Evolutionary conservation across 441 rosid genomes (phyloP), one percentile per base, ranked within the genome.

Genomic region (Theobroma grandiflorum): DNA sequence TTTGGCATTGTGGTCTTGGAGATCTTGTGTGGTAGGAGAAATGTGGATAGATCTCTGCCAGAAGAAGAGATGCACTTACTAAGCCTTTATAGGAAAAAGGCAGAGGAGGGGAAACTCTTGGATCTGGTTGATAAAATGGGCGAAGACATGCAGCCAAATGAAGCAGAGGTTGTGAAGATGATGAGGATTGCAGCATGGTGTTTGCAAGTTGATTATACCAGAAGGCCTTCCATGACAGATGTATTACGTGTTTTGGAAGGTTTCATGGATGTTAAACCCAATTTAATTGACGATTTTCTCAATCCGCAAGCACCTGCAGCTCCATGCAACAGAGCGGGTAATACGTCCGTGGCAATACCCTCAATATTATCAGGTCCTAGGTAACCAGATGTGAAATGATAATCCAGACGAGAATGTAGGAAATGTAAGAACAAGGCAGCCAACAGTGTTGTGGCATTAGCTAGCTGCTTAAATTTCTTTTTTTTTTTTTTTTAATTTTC

Each of bases 1-100:
- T 85, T 82, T 43, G 85, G 87, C 18, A 66, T 82, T 69, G 84
- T 85, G 2, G 62, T 70, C 20, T 50, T 82, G n/a, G 85, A 85
- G 31, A 49, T 85, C 49, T 69, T 82, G 0, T 66, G 80, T 59
- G 83, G 82, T 4, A 62, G 87, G 8, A 85, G 52, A 68, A 75
- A 76, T 53, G 43, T 82, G 20, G 83, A 73, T 31, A 49, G 78
- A 0, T 80, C 80, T 26, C 62, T 52, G 31, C 59, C 57, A 26
- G 59, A 70, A 47, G 74, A 26, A 31, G 74, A 70, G 3, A 70
- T 47, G 74, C 74, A 49, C 31, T 49, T 70, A 22, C n/a, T 70
- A 70, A 69, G 8, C 3, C 33, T 69, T 8, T 69, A 45, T 2
- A 22, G 45, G 38, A 45, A 6, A 26, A 69, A 49, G 18, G 72